Evolutionary conservation across 768 basidiomycete species (phyloP), one percentile per base, ranked within the genome.

Genomic region (Rhodotorula graminis): DNA sequence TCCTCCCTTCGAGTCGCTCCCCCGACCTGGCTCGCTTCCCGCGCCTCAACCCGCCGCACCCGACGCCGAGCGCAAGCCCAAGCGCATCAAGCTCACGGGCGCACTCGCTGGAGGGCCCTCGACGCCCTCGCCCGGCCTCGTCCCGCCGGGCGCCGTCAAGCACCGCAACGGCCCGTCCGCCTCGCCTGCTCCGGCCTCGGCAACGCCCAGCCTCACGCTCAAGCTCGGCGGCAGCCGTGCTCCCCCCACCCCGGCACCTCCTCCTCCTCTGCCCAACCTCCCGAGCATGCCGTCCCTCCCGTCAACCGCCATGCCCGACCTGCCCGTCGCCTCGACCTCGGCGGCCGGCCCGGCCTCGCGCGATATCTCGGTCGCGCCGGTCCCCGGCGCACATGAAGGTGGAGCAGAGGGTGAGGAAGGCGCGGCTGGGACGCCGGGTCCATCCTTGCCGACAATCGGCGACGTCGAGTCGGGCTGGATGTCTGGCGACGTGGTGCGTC

Each of bases 401-500:
- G 66, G 59, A 16, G 63, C 33, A 2, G 66, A 40, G 0, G 70
- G 49, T 9, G 71, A 59, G 3, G 70, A 53, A 15, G 70, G 31
- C 23, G 64, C 33, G 16, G 33, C 4, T 10, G 31, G 25, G 29
- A 29, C 25, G 37, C 12, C 44, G 49, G 49, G 25, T 25, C 18
- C 53, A 12, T n/a, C 29, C 0, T 23, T 63, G 0, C 46, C 60
- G 37, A 70, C 65, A 0, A n/a, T 69, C 31, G 56, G 67, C 4
- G 74, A 75, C 31, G 37, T 40, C 6, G 74, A 75, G 42, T 46
- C 58, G 3, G 73, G 73, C 21, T 74, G 73, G 73, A 49, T 74
- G 55, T 25, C 25, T 1, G 62, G n/a, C 1, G 65, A 67, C 21
- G 2, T 33, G 0, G 73, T 74, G 33, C 47, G 70, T 56, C 18